Base-by-base conservation (phyloP, 208 protist species). In the Leishmania braziliensis region DNA sequence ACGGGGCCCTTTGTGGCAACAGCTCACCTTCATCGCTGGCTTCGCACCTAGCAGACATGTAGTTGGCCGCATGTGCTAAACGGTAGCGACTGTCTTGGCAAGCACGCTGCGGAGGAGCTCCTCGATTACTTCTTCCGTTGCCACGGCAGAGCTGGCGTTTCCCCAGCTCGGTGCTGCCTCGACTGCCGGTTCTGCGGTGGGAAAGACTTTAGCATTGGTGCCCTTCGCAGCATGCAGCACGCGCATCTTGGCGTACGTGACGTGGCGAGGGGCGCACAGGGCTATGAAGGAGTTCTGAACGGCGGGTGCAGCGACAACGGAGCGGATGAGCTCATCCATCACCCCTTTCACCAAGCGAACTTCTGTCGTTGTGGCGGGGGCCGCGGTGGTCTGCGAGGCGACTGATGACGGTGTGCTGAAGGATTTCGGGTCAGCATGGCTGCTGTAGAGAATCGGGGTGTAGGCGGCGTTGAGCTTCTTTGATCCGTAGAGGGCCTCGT, bases 261-360 rank as follows among this genome's bases (percentile, higher is more conserved):
- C 80, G 51, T 82, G 66, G 6, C 84, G 80, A 73, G 92, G 91
- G 12, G 82, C 53, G 56, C 65, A 79, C 63, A 86, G 20, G 58
- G 82, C 60, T 20, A 88, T 92, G 77, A 96, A 94, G 48, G 92
- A 89, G 23, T 60, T 79, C 51, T 86, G 84, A 60, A 96, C 90
- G 29, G 65, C 79, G 6, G 91, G 87, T 6, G 86, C 80, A 29
- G 84, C 86, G 39, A 97, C 88, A 16, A 95, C 82, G n/a, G 79
- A 74, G 70, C 91, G 91, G 72, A 97, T 60, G 66, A 96, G 77
- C 75, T 94, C 90, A 29, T 95, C 92, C 82, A 96, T 69, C 20
- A 95, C 78, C 46, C 83, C 75, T 33, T 79, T 62, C 76, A 89
- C 86, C 16, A 92, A 82, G 6, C 56, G 39, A 2, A 80, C 51